Conservation (phyloP, 371 early-diverging fungal genomes). For the Smittium mucronatum region DNA sequence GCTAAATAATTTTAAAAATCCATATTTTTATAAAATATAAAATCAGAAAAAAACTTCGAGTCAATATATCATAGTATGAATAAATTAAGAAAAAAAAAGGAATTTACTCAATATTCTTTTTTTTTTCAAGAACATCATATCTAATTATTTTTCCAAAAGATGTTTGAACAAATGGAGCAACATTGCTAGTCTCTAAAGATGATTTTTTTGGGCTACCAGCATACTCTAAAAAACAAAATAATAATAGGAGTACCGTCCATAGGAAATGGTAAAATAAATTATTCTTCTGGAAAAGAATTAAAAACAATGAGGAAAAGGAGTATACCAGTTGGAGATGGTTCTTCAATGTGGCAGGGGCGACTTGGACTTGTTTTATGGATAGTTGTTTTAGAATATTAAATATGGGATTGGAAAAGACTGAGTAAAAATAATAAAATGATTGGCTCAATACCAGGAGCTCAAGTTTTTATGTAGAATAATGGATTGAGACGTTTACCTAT, state of each 20-base stretch:
- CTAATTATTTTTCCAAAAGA: neutral
- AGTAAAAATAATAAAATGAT: too few species aligned
- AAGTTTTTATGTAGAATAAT: too few species aligned
- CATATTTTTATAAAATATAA: neutral
- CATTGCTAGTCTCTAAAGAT: neutral
- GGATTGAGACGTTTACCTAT: too few species aligned
- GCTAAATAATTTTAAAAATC: neutral
- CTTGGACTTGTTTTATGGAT: too few species aligned
- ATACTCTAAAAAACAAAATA: neutral
- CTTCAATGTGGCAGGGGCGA: too few species aligned
- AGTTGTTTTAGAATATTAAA: too few species aligned
- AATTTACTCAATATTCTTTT: neutral
- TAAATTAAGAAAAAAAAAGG: neutral
- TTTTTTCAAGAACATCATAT: neutral
- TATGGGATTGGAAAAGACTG: too few species aligned
- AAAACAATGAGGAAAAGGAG: neutral
- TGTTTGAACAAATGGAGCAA: neutral
- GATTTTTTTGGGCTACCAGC: too few species aligned
- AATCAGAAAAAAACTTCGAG: neutral
- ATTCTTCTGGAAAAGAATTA: neutral
- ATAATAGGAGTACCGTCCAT: neutral
- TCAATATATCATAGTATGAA: neutral
- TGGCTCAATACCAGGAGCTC: too few species aligned
- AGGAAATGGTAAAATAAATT: neutral
- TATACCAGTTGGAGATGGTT: neutral